Base-by-base conservation (phyloP, 257 asterid genomes). In the Cruciata laevipes region DNA sequence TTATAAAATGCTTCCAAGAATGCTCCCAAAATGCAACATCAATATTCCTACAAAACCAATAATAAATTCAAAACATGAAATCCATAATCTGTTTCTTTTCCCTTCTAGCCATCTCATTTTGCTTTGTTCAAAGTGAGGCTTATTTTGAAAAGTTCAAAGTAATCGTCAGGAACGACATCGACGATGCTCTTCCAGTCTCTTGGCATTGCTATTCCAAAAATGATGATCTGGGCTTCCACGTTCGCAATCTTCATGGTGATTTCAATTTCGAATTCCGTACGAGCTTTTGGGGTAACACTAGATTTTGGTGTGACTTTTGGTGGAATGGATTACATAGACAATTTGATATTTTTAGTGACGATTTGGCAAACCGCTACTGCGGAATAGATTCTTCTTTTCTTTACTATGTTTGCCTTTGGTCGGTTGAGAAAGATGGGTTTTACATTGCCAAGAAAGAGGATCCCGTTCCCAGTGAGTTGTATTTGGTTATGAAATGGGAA, bases 241-340 rank as follows among this genome's bases (percentile, higher is more conserved):
- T 18, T 7, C 59, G 23, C 25, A 6, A 53, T 20, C 13, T 53
- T 11, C 10, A 20, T 3, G 12, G 3, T 6, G 8, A 53, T 53
- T 53, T 53, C 5, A 53, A 7, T 7, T 53, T 53, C 20, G 0
- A 8, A 5, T 53, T 53, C 3, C 20, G 1, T 3, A n/a, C 20
- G 60, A 53, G 20, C 27, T 0, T 53, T 18, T 20, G 10, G 10
- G 59, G 59, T 7, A n/a, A 0, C 9, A 53, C 59, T 18, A 53
- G 7, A 7, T 61, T 61, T 9, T 61, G 66, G 66, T 61, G 49
- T 18, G 44, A 61, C 47, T 61, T 61, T 18, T 61, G 66, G 66
- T 61, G 66, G 66, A 32, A 32, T 32, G 66, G 66, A 16, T 9
- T 7, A 0, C 7, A 32, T 21, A 7, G 14, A 7, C 7, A 25